Conservation (phyloP, 2,329 filamentous ascomycete species). For the Colletotrichum kahawae region DNA sequence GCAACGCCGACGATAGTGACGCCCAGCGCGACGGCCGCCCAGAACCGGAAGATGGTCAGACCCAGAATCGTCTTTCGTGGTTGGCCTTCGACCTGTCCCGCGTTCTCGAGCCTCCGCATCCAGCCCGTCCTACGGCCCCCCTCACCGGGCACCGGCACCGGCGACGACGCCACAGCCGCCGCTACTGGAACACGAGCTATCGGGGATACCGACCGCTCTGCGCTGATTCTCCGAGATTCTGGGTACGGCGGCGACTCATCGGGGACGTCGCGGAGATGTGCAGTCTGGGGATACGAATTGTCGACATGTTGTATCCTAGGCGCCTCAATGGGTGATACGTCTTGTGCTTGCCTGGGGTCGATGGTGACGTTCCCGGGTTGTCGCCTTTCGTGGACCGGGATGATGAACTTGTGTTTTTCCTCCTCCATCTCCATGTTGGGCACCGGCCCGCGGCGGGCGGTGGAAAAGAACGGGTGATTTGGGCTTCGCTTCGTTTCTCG, state of each 20-base stretch:
- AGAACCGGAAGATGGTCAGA: slow-evolving; percentile 17
- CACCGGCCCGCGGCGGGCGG: neutral
- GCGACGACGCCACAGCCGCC: neutral
- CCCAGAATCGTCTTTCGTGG: slow-evolving; percentile 16
- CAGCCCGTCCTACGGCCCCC: neutral
- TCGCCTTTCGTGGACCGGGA: slow-evolving; percentile 10
- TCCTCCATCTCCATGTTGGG: slow-evolving; percentile 12
- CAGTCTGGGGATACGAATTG: slow-evolving; percentile 2
- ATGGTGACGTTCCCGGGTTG: slow-evolving; percentile 1
- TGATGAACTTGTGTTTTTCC: slow-evolving; percentile 21
- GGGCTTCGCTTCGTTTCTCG: neutral
- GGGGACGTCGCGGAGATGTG: neutral
- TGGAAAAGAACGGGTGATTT: neutral
- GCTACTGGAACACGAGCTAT: neutral
- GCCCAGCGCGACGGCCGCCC: slow-evolving; percentile 16
- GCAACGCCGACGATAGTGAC: slow-evolving; percentile 15
- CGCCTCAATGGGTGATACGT: neutral
- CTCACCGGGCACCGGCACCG: neutral
- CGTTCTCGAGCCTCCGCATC: slow-evolving; percentile 9
- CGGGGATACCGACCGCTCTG: neutral
- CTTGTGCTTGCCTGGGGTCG: neutral
- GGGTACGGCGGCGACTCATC: slow-evolving; percentile 3
- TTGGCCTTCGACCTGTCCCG: neutral
- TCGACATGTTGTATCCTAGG: slow-evolving; percentile 15
- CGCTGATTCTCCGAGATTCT: neutral